These are phyloP conservation scores for Tephrocybe sp. DNA, from an alignment of 768 basidiomycete genomes.

Conservation along the genomic window DNA sequence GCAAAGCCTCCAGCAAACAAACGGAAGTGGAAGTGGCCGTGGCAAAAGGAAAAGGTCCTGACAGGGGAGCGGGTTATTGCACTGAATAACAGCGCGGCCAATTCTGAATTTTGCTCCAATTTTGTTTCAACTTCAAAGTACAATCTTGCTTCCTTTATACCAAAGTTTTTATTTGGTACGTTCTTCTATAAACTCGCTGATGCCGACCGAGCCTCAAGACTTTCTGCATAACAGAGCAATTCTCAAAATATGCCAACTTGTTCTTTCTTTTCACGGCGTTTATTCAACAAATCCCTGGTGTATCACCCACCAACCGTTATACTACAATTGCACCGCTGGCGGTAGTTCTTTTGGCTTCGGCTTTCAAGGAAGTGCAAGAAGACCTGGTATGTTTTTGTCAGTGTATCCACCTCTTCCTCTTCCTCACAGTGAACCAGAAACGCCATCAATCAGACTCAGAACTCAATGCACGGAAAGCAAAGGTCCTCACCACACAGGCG, in stretches of 20 bases:
- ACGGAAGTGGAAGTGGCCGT: slow-evolving; percentile 79
- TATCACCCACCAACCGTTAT: slow-evolving; percentile 93
- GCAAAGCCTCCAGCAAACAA: slow-evolving; percentile 36
- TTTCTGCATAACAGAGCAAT: slow-evolving; percentile 68
- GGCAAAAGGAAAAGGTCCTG: slow-evolving; percentile 67
- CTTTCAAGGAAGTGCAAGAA: slow-evolving; percentile 94
- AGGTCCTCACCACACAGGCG: slow-evolving; percentile 65
- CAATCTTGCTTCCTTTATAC: slow-evolving; percentile 81
- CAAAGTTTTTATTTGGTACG: slow-evolving; percentile 91
- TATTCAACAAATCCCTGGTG: slow-evolving; percentile 97
- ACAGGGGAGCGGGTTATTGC: slow-evolving; percentile 78
- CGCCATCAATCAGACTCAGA: slow-evolving; percentile 94
- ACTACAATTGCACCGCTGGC: slow-evolving; percentile 93
- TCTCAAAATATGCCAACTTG: slow-evolving; percentile 97
- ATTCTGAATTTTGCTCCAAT: slow-evolving; percentile 73
- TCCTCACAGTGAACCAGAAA: slow-evolving; percentile 56
- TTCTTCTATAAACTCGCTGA: slow-evolving; percentile 13
- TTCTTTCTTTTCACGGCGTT: slow-evolving; percentile 98
- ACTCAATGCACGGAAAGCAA: slow-evolving; percentile 79
- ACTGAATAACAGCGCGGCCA: slow-evolving; percentile 73
- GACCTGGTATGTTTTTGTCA: slow-evolving; percentile 65
- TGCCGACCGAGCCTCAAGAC: neutral
- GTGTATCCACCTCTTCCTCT: neutral
- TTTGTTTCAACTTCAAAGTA: slow-evolving; percentile 95
- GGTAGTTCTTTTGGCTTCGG: slow-evolving; percentile 88